Conservation (phyloP, 2,329 filamentous ascomycete species). For the Xylariaceae sp. region DNA sequence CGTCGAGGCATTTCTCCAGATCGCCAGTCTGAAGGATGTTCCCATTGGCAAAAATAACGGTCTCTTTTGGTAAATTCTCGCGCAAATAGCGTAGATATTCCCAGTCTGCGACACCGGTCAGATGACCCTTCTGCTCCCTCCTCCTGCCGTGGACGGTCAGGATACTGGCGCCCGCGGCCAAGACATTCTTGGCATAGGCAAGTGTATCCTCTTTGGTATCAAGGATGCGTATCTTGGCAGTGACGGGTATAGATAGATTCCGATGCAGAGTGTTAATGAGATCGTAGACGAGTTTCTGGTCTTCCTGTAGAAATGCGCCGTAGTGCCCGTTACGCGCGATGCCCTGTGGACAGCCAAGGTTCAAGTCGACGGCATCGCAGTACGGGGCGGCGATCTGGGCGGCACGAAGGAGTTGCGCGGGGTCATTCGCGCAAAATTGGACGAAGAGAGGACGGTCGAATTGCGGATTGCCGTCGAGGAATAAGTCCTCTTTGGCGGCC, state of each 20-base stretch:
- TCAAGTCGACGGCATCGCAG: constrained; percentile 93
- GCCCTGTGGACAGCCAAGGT: constrained; percentile 92
- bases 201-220: constrained; percentile 84
- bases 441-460: constrained; percentile 89
- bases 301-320: constrained; percentile 91
- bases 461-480: constrained; percentile 81
- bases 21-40: constrained; percentile 83
- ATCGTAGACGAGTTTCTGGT: constrained; percentile 76
- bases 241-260: constrained; percentile 77
- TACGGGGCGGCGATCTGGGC: constrained; percentile 76
- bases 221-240: constrained; percentile 88
- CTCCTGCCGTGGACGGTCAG: constrained; percentile 86
- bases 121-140: constrained; percentile 91
- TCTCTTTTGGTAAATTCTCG: constrained; percentile 77
- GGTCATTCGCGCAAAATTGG: constrained; percentile 91
- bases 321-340: constrained; percentile 90
- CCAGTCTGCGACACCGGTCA: constrained; percentile 94
- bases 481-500: constrained; percentile 37
- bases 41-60: constrained; percentile 94
- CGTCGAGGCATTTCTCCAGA: constrained; percentile 70
- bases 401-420: constrained; percentile 73
- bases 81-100: constrained; percentile 74
- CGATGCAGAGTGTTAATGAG: constrained; percentile 80
- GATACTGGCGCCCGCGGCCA: constrained; percentile 85
- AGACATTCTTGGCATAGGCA: constrained; percentile 81